Conservation (phyloP, 805 yeast genomes). For the Candida patagonica region DNA sequence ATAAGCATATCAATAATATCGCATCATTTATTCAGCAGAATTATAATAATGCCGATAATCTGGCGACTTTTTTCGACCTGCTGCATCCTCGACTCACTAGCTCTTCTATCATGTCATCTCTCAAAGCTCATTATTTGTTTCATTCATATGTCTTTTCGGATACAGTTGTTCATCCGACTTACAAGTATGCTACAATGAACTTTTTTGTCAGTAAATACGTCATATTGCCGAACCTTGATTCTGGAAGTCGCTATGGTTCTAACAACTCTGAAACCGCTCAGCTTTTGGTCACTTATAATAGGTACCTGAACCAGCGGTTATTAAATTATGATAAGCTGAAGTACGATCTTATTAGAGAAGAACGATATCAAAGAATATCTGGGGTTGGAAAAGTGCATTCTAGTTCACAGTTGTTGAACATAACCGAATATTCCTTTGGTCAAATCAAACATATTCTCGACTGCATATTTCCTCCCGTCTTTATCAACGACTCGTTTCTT, state of each 20-base stretch:
- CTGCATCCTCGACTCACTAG: conserved; percentile 8
- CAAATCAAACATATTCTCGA: conserved; percentile 14
- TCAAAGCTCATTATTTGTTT: conserved; percentile 15
- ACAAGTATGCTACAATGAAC: conserved; percentile 1
- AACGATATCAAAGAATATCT: conserved; percentile 4
- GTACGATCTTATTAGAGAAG: conserved; percentile 13
- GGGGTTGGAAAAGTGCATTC: background rate
- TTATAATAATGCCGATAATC: conserved; percentile 2
- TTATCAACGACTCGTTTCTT: conserved; percentile 7
- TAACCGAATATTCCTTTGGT: conserved; percentile 9
- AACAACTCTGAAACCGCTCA: conserved; percentile 4
- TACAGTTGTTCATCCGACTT: conserved; percentile 5
- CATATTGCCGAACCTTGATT: conserved; percentile 6
- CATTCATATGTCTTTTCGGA: conserved; percentile 13
- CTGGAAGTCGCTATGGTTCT: background rate
- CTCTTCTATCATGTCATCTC: conserved; percentile 1
- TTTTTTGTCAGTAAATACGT: background rate
- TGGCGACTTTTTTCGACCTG: conserved; percentile 7
- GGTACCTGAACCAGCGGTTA: conserved; percentile 14
- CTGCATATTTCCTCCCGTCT: conserved; percentile 12
- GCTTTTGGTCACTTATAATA: conserved; percentile 10
- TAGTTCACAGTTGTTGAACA: conserved; percentile 10
- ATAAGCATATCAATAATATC: conserved; percentile 9
- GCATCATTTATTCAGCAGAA: conserved; percentile 7
- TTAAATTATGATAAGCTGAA: conserved; percentile 10